Conservation (phyloP, 345 rosid species). For the Salix caprea region DNA sequence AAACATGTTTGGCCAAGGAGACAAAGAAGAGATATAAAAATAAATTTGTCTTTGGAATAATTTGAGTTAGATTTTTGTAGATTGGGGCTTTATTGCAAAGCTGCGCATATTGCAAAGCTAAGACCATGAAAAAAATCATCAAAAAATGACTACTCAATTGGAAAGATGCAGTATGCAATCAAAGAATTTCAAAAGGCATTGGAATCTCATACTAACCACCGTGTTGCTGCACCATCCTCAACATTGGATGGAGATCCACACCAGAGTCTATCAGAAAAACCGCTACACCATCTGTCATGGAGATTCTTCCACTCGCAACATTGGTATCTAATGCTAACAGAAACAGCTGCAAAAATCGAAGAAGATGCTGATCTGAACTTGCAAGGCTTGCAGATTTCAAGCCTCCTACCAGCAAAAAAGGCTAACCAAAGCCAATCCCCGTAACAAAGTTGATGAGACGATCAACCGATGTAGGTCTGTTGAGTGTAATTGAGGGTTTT, state of each 20-base stretch:
- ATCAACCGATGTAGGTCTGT: not conserved
- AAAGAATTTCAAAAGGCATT: too few species aligned
- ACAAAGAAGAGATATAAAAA: too few species aligned
- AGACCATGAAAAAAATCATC: too few species aligned
- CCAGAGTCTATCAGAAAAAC: slow-evolving; percentile 7
- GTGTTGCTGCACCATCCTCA: not conserved
- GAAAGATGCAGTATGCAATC: too few species aligned
- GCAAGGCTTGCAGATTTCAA: slow-evolving; percentile 54
- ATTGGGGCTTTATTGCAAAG: slow-evolving; percentile 49
- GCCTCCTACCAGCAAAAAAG: slow-evolving; percentile 28
- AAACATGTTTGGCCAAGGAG: too few species aligned
- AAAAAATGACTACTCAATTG: too few species aligned
- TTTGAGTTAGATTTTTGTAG: too few species aligned
- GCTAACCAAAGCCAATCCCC: slow-evolving; percentile 9
- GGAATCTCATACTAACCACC: slow-evolving; percentile 31
- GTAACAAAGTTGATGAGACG: not conserved
- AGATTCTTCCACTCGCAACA: slow-evolving; percentile 56
- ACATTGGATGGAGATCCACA: slow-evolving; percentile 16
- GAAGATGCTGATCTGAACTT: slow-evolving; percentile 41
- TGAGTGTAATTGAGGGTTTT: too few species aligned
- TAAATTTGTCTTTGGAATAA: too few species aligned
- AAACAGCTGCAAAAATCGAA: slow-evolving; percentile 53
- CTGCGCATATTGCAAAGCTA: slow-evolving; percentile 38
- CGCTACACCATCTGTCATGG: slow-evolving; percentile 32
- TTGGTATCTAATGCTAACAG: slow-evolving; percentile 47